phyloP scores from a whole-genome alignment of 176 grass and related monocot species.

The Eleusine coracana region DNA sequence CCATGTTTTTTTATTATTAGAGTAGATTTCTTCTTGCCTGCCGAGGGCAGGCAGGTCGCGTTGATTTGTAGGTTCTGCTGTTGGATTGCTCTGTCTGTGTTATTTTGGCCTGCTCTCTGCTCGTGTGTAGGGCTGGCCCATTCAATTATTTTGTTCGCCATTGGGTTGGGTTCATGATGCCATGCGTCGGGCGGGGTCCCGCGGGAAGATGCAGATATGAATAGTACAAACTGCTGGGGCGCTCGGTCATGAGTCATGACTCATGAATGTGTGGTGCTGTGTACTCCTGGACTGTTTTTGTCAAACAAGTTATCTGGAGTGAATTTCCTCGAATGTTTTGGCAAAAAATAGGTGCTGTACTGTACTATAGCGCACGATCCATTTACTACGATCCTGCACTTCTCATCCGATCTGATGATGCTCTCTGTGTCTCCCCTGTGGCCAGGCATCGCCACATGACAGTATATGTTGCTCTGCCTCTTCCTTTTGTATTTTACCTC shows the following conservation, averaged over 20 bases:
- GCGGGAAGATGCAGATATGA: background rate
- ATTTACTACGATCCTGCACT: background rate
- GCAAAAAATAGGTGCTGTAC: background rate
- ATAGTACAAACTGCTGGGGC: background rate
- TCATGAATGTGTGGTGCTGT: background rate
- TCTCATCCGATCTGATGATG: background rate
- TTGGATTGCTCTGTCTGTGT: conserved; percentile 3
- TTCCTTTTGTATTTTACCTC: background rate
- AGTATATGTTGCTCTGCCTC: background rate
- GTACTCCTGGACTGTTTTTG: background rate
- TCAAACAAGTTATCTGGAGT: no score
- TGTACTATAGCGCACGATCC: background rate
- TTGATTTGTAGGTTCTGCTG: conserved; percentile 42
- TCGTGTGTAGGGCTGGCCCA: background rate
- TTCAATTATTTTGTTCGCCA: conserved; percentile 42
- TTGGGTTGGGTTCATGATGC: background rate
- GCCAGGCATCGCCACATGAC: background rate
- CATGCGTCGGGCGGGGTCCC: background rate
- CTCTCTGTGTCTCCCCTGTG: no score
- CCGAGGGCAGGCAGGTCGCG: background rate
- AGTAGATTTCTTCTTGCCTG: background rate
- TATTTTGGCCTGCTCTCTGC: background rate
- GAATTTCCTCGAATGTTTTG: background rate
- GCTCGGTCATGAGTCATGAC: background rate
- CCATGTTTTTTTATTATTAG: background rate